phyloP scores from a whole-genome alignment of 495 filamentous ascomycete species.

The Glutinoglossum americanum region DNA sequence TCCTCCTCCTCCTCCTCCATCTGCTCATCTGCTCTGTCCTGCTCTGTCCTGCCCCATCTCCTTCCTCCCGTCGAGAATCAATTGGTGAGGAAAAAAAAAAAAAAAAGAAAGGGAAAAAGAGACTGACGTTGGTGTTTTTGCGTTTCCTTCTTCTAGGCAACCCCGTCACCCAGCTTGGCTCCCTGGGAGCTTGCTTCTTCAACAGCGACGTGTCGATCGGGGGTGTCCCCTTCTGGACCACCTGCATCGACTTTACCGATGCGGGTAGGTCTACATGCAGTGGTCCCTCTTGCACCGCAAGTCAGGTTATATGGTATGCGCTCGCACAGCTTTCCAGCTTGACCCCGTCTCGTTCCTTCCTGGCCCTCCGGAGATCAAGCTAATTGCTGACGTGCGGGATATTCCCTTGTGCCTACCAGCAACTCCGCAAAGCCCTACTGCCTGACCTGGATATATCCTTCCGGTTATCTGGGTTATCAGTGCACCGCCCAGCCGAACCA shows the following conservation, averaged over 20 bases:
- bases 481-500: neutral
- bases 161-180: neutral
- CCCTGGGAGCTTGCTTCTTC: neutral
- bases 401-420: neutral
- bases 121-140: too few relatives aligned
- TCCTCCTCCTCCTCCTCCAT: too few relatives aligned
- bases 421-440: neutral
- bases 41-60: too few relatives aligned
- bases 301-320: neutral
- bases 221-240: neutral
- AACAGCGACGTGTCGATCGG: neutral
- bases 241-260: neutral
- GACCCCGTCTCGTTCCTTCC: too few relatives aligned
- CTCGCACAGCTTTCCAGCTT: too few relatives aligned
- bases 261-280: neutral
- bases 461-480: neutral
- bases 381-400: neutral
- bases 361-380: neutral
- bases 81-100: too few relatives aligned
- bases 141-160: conserved; percentile 10
- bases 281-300: neutral
- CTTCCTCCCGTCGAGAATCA: too few relatives aligned
- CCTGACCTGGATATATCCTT: neutral
- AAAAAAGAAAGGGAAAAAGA: too few relatives aligned
- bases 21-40: too few relatives aligned